phyloP scores from a whole-genome alignment of 352 stramenopile species.

The Globisporangium paroecandrum region DNA sequence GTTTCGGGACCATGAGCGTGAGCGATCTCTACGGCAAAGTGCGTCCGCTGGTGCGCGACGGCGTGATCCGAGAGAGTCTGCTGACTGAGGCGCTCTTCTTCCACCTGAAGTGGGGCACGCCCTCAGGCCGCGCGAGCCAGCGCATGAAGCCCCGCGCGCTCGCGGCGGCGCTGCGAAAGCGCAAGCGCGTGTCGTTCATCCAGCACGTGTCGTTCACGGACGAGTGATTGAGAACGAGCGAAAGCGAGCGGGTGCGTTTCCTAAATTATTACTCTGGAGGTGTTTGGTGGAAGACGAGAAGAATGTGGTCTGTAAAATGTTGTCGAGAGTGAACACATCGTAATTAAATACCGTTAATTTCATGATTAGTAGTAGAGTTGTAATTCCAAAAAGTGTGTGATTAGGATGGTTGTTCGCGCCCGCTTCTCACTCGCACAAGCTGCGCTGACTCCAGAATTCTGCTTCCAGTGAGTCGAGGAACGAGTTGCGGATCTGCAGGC shows the following conservation, averaged over 20 bases:
- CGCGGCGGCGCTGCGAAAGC: slow-evolving; percentile 64
- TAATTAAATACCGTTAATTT: not conserved
- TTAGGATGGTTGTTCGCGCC: not conserved
- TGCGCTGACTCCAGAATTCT: slow-evolving; percentile 47
- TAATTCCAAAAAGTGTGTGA: not conserved
- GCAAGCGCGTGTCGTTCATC: slow-evolving; percentile 86
- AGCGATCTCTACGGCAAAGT: slow-evolving; percentile 86
- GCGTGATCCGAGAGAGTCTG: slow-evolving; percentile 62
- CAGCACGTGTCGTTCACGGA: slow-evolving; percentile 78
- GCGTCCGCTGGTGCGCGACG: slow-evolving; percentile 59
- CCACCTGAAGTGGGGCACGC: slow-evolving; percentile 81
- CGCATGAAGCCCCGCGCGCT: slow-evolving; percentile 64
- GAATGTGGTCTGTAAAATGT: not conserved
- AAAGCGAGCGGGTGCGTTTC: not conserved
- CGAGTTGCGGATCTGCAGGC: slow-evolving; percentile 29
- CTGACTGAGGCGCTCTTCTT: slow-evolving; percentile 84
- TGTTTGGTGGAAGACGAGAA: not conserved
- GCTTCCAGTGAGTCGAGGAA: slow-evolving; percentile 37
- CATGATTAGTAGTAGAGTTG: slow-evolving; percentile 5
- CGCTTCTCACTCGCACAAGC: slow-evolving; percentile 25
- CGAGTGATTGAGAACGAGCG: not conserved
- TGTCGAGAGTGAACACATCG: not conserved
- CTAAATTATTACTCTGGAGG: not conserved
- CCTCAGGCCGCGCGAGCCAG: slow-evolving; percentile 52
- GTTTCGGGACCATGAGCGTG: slow-evolving; percentile 86